Base-by-base conservation (phyloP, 2,329 filamentous ascomycete genomes). In the Proliferodiscus dingleyae region DNA sequence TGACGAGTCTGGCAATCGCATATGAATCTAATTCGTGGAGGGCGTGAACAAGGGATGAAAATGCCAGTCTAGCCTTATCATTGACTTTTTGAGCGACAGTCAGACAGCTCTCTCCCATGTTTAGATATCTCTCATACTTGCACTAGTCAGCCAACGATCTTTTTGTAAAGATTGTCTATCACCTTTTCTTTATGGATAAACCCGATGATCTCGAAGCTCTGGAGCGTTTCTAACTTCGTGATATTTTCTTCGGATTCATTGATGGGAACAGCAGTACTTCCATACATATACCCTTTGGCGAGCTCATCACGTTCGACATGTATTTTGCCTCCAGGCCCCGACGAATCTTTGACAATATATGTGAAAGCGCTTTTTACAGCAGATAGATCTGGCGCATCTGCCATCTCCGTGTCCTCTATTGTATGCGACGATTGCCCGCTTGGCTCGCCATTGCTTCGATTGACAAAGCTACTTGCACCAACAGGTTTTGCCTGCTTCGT, bases 241-340 rank as follows among this genome's bases (percentile, higher is more conserved):
- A 96, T 81, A 55, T 90, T 89, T 63, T 85, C 78, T 58, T 98
- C 91, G 0, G 85, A 85, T 56, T 90, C 83, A 54, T 81, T 87
- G 55, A 98, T 95, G 55, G 86, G 83, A 1, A 98, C 91, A 2
- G 87, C 89, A 0, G 91, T 96, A 46, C 89, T 79, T 37, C 93
- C 93, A 63, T 98, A 98, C 60, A 89, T 83, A 60, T 91, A 98
- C 0, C 93, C 93, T 64, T 89, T 95, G n/a, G 88, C 88, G 29
- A 98, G 74, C 13, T 88, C 80, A 11, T 95, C 89, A 47, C 81
- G 81, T 22, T 86, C 80, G 21, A 98, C 82, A 43, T 95, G 88
- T 43, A 75, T 77, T 67, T 91, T 95, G 10, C 87, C 86, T 13
- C 87, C 89, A 0, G 85, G 81, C 0, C 81, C 82, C 30, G 77